Conservation (phyloP, 2,329 filamentous ascomycete species). For the Pestalotiopsis fici region DNA sequence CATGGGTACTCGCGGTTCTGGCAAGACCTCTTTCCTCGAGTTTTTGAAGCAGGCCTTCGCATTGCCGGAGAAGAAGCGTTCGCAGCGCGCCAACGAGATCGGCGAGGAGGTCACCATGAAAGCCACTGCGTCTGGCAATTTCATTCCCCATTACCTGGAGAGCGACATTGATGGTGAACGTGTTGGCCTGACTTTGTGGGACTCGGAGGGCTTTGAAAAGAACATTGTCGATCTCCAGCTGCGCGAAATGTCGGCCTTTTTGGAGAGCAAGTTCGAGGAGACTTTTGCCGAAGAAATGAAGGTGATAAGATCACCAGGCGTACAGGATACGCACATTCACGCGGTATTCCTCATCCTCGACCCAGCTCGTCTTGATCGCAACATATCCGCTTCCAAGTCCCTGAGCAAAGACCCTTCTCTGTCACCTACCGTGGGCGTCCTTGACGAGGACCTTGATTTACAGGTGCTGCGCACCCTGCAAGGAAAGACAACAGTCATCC, state of each 20-base stretch:
- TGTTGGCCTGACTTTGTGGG: slow-evolving; percentile 92
- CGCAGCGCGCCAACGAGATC: slow-evolving; percentile 45
- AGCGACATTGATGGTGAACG: slow-evolving; percentile 92
- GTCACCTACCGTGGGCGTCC: slow-evolving; percentile 59
- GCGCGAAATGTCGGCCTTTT: slow-evolving; percentile 85
- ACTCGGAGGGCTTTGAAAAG: slow-evolving; percentile 93
- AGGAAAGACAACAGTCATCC: slow-evolving; percentile 93
- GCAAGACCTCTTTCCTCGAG: slow-evolving; percentile 96
- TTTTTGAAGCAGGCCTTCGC: slow-evolving; percentile 88
- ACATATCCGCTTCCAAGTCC: slow-evolving; percentile 67
- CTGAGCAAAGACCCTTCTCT: slow-evolving; percentile 41
- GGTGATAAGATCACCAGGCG: slow-evolving; percentile 87
- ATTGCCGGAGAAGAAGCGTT: slow-evolving; percentile 77
- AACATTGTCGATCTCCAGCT: slow-evolving; percentile 93
- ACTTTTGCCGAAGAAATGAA: slow-evolving; percentile 98
- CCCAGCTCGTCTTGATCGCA: slow-evolving; percentile 80
- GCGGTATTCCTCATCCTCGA: slow-evolving; percentile 92
- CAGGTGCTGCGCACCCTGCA: slow-evolving; percentile 86
- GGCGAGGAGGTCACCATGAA: slow-evolving; percentile 60
- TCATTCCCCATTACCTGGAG: slow-evolving; percentile 87
- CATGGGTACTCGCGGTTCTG: slow-evolving; percentile 81
- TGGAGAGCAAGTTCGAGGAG: slow-evolving; percentile 98
- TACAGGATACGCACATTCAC: slow-evolving; percentile 96
- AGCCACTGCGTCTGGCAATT: slow-evolving; percentile 64
- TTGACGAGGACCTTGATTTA: slow-evolving; percentile 88